Percentiles rank a stretch among this genome's conserved stretches.
These are phyloP conservation scores for Stipa capillata DNA, from an alignment of 176 grass and related monocot species.

Conservation along the genomic window DNA sequence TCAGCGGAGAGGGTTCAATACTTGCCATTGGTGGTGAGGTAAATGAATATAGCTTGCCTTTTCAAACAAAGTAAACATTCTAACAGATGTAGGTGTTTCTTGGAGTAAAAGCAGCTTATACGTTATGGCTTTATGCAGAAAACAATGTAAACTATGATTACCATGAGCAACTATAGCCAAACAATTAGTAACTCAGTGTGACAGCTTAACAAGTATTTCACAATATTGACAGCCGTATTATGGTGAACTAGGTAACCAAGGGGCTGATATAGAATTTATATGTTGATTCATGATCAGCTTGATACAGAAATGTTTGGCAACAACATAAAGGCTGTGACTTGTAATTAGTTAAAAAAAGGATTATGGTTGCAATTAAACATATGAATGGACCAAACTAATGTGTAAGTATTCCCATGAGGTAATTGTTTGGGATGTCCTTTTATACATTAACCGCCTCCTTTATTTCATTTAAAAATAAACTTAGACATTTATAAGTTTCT, in stretches of 20 bases:
- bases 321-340: not conserved
- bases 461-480: not conserved
- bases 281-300: too few species aligned
- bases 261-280: not conserved
- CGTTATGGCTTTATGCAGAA: not conserved
- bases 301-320: not conserved
- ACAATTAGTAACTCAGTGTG: not conserved
- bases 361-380: not conserved
- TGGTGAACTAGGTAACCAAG: not conserved
- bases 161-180: not conserved
- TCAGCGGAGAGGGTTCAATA: conserved; percentile 70
- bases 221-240: not conserved
- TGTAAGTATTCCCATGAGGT: not conserved
- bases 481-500: not conserved
- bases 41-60: too few species aligned
- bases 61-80: too few species aligned
- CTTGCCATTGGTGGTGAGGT: conserved; percentile 86
- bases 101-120: not conserved
- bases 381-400: not conserved
- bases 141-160: not conserved
- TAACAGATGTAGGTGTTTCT: not conserved
- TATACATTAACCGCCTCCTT: not conserved
- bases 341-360: not conserved
- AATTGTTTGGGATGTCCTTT: not conserved
- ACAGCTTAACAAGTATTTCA: not conserved